Base-by-base conservation (phyloP, 2,329 filamentous ascomycete genomes). In the Aspergillus eucalypticola region DNA sequence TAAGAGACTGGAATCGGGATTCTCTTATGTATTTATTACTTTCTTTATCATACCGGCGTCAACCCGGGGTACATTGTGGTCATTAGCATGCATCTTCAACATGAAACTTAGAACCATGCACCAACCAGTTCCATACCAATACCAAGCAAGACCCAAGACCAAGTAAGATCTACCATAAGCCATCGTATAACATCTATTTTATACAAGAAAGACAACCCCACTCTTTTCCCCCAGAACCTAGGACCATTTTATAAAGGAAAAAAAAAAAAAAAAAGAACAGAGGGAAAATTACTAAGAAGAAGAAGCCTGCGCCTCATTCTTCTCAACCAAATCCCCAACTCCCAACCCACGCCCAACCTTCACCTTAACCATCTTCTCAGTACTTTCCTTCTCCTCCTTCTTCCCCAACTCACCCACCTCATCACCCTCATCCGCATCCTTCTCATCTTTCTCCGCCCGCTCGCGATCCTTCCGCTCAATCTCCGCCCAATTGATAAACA, bases 291-390 rank as follows among this genome's bases (percentile, higher is more conserved):
- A 42, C 41, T 13, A 3, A 19, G 17, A 42, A 42, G 38, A 15
- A 39, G 49, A 41, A 29, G 57, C 38, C 60, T 69, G 67, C 58
- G 67, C 66, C 68, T 81, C 79, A 70, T 80, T 81, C 69, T 74
- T 76, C 71, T 83, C 81, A 21, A 83, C 80, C 69, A 83, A 69
- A 68, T 83, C 80, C 2, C 88, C 90, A 0, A 96, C 92, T 2
- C 93, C 93, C 53, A 96, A 74, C 0, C 83, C 84, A 69, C 92
- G 82, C 15, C 93, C 93, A 54, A 97, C 90, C 79, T 92, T 93
- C 62, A 96, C 90, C 79, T 91, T 93, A 65, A 90, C 83, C 86
- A 90, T 90, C 74, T 86, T 88, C 69, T 86, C 83, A 63, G 75
- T 74, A 59, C 76, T 73, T 64, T 78, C 76, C 50, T 73, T 71